Conservation (phyloP, 2,329 filamentous ascomycete species). For the Sphaerulina musiva region DNA sequence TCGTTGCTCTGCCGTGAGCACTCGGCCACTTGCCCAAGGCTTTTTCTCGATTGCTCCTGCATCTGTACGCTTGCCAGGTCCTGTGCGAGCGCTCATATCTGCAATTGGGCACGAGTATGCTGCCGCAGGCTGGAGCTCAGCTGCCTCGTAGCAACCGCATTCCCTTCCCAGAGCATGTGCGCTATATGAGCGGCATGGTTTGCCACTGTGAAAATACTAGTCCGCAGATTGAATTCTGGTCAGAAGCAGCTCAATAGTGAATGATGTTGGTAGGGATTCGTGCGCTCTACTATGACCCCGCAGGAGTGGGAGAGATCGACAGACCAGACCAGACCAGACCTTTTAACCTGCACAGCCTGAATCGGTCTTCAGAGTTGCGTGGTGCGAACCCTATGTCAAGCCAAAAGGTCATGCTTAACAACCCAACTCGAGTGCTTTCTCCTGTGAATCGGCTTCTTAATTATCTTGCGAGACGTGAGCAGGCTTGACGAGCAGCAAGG, state of each 20-base stretch:
- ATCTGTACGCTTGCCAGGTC: constrained; percentile 9
- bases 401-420: constrained; percentile 3
- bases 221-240: neutral
- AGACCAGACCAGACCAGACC: neutral
- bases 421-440: no score
- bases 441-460: neutral
- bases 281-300: neutral
- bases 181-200: neutral
- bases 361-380: neutral
- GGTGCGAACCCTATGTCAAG: constrained; percentile 2
- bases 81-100: constrained; percentile 23
- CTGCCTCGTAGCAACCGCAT: neutral
- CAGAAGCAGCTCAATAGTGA: neutral
- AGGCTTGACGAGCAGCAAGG: neutral
- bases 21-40: constrained; percentile 22
- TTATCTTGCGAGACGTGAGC: neutral
- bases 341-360: neutral
- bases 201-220: neutral
- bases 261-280: neutral
- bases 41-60: constrained; percentile 18
- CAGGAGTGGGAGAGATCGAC: constrained; percentile 9
- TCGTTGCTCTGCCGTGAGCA: constrained; percentile 22
- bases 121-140: neutral
- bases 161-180: neutral
- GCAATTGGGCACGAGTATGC: neutral